phyloP scores from a whole-genome alignment of 305 asterid species.

The Rubia balearica region DNA sequence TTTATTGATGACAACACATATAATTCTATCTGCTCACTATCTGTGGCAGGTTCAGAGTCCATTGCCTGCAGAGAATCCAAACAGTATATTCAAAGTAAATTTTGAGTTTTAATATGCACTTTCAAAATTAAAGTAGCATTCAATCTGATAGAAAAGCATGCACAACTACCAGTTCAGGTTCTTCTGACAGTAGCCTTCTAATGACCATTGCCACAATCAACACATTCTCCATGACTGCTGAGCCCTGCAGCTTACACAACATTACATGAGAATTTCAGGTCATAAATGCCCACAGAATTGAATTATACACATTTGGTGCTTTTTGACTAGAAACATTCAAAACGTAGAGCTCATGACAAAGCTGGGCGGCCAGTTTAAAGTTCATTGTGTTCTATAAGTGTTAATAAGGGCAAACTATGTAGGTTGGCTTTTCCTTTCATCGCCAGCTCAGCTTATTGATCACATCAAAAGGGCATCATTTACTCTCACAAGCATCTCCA shows the following conservation, averaged over 20 bases:
- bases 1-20: constrained; percentile 79
- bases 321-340: not conserved
- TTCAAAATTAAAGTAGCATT: not conserved
- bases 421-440: not conserved
- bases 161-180: constrained; percentile 70
- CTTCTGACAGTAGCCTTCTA: constrained; percentile 93
- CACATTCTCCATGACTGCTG: constrained; percentile 68
- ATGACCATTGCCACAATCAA: constrained; percentile 69
- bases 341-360: not conserved
- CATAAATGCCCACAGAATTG: not conserved
- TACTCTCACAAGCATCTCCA: not conserved
- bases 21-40: constrained; percentile 75
- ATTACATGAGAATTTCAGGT: not conserved
- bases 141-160: constrained; percentile 17
- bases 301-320: not conserved
- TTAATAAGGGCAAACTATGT: not conserved
- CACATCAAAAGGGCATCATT: not conserved
- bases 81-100: not conserved
- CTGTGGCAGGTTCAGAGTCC: constrained; percentile 52
- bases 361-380: not conserved
- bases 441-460: not conserved
- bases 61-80: constrained; percentile 53
- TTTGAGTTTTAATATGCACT: not conserved
- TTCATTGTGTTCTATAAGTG: not conserved
- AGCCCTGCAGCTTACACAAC: constrained; percentile 42